Percentiles rank a stretch among this genome's conserved stretches.
These are phyloP conservation scores for Amanita molliuscula DNA, from an alignment of 768 basidiomycete species.

Conservation along the genomic window DNA sequence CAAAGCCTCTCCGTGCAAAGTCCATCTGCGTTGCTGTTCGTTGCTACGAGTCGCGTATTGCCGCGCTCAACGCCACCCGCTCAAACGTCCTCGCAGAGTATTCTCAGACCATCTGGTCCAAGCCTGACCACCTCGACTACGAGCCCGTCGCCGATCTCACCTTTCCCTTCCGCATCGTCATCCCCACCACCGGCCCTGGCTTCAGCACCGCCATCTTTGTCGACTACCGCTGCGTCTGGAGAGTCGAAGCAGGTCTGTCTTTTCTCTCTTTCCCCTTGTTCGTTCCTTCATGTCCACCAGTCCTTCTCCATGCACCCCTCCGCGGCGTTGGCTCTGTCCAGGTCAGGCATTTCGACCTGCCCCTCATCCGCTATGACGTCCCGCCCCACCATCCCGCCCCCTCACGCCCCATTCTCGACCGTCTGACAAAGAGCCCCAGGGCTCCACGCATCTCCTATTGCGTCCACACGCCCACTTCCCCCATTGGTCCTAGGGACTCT, in stretches of 20 bases:
- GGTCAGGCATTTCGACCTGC: conserved; percentile 60
- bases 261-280: conserved; percentile 7
- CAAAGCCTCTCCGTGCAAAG: conserved; percentile 54
- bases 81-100: conserved; percentile 64
- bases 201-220: conserved; percentile 66
- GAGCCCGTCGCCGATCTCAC: conserved; percentile 56
- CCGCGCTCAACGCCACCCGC: conserved; percentile 43
- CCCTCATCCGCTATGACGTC: conserved; percentile 60
- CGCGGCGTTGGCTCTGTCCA: conserved; percentile 58
- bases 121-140: conserved; percentile 45
- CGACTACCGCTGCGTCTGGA: conserved; percentile 74
- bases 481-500: conserved; percentile 66
- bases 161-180: conserved; percentile 56
- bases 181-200: conserved; percentile 54
- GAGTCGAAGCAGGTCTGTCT: conserved; percentile 67
- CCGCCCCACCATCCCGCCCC: conserved; percentile 30
- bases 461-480: conserved; percentile 40
- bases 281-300: conserved; percentile 25
- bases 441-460: conserved; percentile 51
- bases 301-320: conserved; percentile 57
- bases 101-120: conserved; percentile 58
- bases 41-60: conserved; percentile 72
- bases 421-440: conserved; percentile 42
- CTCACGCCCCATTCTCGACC: conserved; percentile 26
- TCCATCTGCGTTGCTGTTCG: conserved; percentile 66